Conservation (phyloP, 495 filamentous ascomycete species). For the Thermochaetoides thermophila region DNA sequence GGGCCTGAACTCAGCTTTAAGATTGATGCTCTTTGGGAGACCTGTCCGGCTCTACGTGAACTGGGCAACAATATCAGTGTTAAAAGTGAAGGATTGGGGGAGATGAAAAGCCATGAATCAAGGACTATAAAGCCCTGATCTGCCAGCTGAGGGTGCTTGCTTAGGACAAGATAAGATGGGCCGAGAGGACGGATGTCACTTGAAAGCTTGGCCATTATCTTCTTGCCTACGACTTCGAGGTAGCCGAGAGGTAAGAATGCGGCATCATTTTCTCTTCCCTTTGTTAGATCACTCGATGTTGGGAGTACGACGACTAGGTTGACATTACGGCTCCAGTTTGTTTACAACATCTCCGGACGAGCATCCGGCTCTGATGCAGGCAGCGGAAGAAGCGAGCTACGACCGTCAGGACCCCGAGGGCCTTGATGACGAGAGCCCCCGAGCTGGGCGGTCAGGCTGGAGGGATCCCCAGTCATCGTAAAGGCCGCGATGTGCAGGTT, state of each 20-base stretch:
- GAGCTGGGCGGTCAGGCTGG: no score
- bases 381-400: constrained; percentile 12
- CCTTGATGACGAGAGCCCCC: neutral
- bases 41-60: neutral
- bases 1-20: constrained; percentile 3
- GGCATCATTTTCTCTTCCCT: constrained; percentile 15
- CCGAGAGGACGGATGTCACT: constrained; percentile 11
- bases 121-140: constrained; percentile 22
- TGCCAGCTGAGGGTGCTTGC: constrained; percentile 15
- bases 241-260: constrained; percentile 27
- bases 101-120: constrained; percentile 30
- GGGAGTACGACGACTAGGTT: neutral
- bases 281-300: neutral
- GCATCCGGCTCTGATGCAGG: constrained; percentile 13
- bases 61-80: constrained; percentile 15
- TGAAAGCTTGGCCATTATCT: constrained; percentile 11
- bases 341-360: constrained; percentile 14
- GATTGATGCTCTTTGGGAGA: neutral
- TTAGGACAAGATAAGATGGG: constrained; percentile 8
- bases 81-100: constrained; percentile 19
- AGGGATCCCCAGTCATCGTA: no score
- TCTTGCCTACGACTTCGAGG: constrained; percentile 14
- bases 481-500: no score
- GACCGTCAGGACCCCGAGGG: neutral
- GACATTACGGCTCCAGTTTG: constrained; percentile 16